A percentile compares a stretch with the other conserved stretches of the same genome.
Conservation (phyloP, 73 alveolate species). For the Paramecium biaurelia region DNA sequence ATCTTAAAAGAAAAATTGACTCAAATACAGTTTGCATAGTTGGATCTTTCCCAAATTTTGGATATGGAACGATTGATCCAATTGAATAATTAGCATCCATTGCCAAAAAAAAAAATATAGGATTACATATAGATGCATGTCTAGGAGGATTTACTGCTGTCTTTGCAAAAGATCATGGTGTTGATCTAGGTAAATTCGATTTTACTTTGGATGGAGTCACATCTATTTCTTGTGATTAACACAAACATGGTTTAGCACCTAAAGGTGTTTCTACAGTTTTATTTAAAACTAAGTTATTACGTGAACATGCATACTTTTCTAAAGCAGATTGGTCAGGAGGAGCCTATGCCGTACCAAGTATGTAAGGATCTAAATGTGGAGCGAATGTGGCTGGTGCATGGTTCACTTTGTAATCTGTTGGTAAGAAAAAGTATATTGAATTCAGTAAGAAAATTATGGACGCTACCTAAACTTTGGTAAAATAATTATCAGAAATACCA, state of each 20-base stretch:
- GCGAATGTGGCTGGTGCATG: conserved; percentile 95
- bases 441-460: conserved; percentile 75
- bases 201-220: conserved; percentile 98
- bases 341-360: conserved; percentile 82
- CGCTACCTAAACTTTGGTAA: conserved; percentile 72
- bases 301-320: conserved; percentile 83
- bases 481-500: conserved; percentile 76
- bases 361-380: conserved; percentile 96
- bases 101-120: conserved; percentile 74
- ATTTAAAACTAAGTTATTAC: conserved; percentile 82
- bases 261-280: conserved; percentile 95
- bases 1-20: conserved; percentile 70
- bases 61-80: conserved; percentile 93
- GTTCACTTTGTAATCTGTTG: conserved; percentile 90
- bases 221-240: conserved; percentile 97
- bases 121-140: conserved; percentile 92
- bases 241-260: conserved; percentile 99
- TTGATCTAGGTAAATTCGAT: conserved; percentile 86
- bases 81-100: conserved; percentile 81
- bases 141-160: conserved; percentile 97
- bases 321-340: conserved; percentile 95
- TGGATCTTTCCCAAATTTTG: conserved; percentile 93
- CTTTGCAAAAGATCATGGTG: conserved; percentile 87
- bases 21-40: conserved; percentile 84
- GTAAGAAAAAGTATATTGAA: conserved; percentile 82